A percentile compares a stretch with the other conserved stretches of the same genome.
These are phyloP conservation scores for Adiantum capillusveneris DNA, from an alignment of 75 land plant genomes.

Conservation along the genomic window DNA sequence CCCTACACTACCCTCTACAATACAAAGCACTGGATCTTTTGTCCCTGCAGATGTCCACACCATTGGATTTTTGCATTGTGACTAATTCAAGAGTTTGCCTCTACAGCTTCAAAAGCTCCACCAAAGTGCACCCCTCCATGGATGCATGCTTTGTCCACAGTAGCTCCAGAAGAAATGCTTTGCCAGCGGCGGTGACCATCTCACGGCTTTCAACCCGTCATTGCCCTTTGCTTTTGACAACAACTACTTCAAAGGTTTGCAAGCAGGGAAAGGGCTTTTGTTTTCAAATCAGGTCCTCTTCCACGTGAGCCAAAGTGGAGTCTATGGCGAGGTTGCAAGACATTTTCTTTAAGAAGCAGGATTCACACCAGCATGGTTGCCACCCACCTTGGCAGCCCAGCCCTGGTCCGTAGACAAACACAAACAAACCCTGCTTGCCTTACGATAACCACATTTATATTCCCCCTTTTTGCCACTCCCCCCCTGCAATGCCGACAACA, in stretches of 20 bases:
- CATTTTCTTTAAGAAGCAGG: slow-evolving; percentile 43
- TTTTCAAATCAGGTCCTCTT: slow-evolving; percentile 38
- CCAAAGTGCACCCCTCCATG: slow-evolving; percentile 31
- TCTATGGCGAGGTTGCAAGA: slow-evolving; percentile 39
- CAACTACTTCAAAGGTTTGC: slow-evolving; percentile 30
- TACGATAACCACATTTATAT: too few species aligned
- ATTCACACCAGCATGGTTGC: too few species aligned
- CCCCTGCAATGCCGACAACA: too few species aligned
- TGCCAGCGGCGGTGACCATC: not conserved
- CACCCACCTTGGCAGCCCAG: too few species aligned
- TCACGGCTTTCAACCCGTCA: slow-evolving; percentile 14
- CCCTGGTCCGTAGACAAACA: too few species aligned
- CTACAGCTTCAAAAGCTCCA: slow-evolving; percentile 39
- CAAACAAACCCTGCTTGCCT: too few species aligned
- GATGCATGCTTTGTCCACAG: slow-evolving; percentile 44
- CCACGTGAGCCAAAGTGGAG: slow-evolving; percentile 40
- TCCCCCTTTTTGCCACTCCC: too few species aligned
- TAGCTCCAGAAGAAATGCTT: slow-evolving; percentile 44
- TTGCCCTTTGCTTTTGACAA: slow-evolving; percentile 32
- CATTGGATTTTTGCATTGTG: slow-evolving; percentile 42
- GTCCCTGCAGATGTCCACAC: slow-evolving; percentile 49
- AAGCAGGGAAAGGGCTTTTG: slow-evolving; percentile 41
- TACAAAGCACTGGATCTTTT: too few species aligned
- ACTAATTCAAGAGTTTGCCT: slow-evolving; percentile 28
- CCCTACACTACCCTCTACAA: too few species aligned